A percentile compares a stretch with the other conserved stretches of the same genome.
Conservation (phyloP, 2,329 filamentous ascomycete genomes). For the Triangularia setosa region DNA sequence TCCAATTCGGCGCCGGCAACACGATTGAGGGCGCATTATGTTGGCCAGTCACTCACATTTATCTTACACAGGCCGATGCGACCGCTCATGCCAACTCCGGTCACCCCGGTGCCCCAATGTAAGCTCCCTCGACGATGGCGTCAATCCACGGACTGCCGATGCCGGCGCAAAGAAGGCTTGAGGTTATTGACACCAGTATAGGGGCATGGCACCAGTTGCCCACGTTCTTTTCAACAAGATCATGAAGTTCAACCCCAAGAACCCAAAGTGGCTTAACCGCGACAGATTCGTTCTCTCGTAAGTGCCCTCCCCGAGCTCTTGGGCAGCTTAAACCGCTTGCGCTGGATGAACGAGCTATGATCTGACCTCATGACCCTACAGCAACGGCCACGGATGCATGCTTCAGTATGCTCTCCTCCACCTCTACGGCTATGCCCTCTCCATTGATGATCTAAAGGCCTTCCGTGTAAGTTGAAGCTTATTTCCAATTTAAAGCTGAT, state of each 20-base stretch:
- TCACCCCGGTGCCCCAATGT: constrained; percentile 98
- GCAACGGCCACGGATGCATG: constrained; percentile 99
- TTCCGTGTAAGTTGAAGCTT: constrained; percentile 73
- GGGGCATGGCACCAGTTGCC: constrained; percentile 85
- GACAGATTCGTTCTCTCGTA: constrained; percentile 99
- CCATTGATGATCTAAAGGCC: constrained; percentile 86
- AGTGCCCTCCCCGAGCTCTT: constrained; percentile 44
- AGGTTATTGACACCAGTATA: constrained; percentile 36
- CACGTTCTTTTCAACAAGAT: constrained; percentile 99
- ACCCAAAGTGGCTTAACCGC: constrained; percentile 93
- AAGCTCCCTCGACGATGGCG: constrained; percentile 29
- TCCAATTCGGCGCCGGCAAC: neutral
- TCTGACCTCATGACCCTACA: constrained; percentile 35
- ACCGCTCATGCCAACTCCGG: constrained; percentile 94
- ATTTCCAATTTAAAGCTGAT: neutral
- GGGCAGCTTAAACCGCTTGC: neutral
- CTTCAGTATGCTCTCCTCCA: constrained; percentile 98
- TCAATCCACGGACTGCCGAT: constrained; percentile 13
- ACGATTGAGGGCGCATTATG: neutral
- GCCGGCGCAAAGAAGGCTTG: constrained; percentile 1
- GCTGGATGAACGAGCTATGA: neutral
- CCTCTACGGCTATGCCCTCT: constrained; percentile 84
- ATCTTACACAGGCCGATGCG: constrained; percentile 77
- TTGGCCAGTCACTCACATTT: constrained; percentile 24
- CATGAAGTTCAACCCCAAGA: constrained; percentile 99